Percentiles rank a stretch among this genome's conserved stretches.
phyloP scores from a whole-genome alignment of 805 yeast species.

The Yamadazyma laniorum region DNA sequence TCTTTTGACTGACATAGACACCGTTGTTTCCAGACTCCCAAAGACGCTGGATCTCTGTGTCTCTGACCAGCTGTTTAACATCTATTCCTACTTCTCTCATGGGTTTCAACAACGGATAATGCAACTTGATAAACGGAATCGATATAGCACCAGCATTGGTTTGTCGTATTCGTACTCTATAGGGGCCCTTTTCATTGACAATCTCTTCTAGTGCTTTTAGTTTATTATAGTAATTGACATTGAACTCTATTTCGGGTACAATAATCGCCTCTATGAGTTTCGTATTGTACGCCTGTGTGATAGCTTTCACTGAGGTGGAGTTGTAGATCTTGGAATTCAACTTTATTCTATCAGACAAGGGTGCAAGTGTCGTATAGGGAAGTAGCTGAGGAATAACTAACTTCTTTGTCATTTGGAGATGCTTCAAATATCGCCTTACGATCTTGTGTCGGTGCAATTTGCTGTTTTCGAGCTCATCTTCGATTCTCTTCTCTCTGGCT shows the following conservation, averaged over 20 bases:
- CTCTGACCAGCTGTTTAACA: slow-evolving; percentile 28
- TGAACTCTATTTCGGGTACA: slow-evolving; percentile 33
- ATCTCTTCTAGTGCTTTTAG: slow-evolving; percentile 18
- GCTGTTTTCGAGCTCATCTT: slow-evolving; percentile 13
- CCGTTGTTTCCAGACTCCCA: slow-evolving; percentile 23
- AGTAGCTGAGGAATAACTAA: slow-evolving; percentile 34
- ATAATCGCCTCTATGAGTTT: slow-evolving; percentile 30
- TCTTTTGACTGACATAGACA: slow-evolving; percentile 11
- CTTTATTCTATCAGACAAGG: slow-evolving; percentile 7
- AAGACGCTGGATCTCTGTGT: slow-evolving; percentile 21
- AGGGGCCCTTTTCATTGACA: slow-evolving; percentile 37
- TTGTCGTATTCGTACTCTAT: slow-evolving; percentile 25
- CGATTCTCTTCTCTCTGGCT: slow-evolving; percentile 13
- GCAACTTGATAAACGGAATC: slow-evolving; percentile 28
- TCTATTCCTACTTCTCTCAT: slow-evolving; percentile 30
- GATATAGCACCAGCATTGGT: slow-evolving; percentile 32
- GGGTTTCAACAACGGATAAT: slow-evolving; percentile 18
- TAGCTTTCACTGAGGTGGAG: slow-evolving; percentile 14
- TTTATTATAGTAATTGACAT: slow-evolving; percentile 27
- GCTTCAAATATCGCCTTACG: slow-evolving; percentile 28
- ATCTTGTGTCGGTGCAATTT: slow-evolving; percentile 16
- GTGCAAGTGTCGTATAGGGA: slow-evolving; percentile 21
- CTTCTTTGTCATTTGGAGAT: slow-evolving; percentile 22
- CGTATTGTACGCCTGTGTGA: slow-evolving; percentile 31
- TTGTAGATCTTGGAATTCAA: slow-evolving; percentile 7